These are phyloP conservation scores for Saccharomyces mikatae DNA, from an alignment of 805 yeast genomes.

Conservation along the genomic window DNA sequence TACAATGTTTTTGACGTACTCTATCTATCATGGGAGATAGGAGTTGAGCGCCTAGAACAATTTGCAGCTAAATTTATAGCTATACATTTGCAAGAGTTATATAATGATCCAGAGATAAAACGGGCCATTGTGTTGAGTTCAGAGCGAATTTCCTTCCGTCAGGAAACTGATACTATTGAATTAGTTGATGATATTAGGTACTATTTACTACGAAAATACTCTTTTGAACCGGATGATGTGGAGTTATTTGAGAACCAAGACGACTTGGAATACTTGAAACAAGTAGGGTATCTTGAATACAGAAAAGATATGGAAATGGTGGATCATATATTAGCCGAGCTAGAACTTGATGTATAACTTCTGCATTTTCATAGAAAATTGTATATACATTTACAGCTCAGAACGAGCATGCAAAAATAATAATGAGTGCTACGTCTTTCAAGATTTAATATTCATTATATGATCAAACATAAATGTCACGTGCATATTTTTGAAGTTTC, in stretches of 20 bases:
- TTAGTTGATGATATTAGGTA: constrained; percentile 69
- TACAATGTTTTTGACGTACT: constrained; percentile 49
- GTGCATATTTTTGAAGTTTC: too few species aligned
- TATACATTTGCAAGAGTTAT: constrained; percentile 34
- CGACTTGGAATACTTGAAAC: constrained; percentile 12
- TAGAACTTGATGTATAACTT: constrained; percentile 38
- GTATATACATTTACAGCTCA: background rate
- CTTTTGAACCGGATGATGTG: constrained; percentile 25
- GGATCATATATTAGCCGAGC: constrained; percentile 33
- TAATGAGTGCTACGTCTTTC: too few species aligned
- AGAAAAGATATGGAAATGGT: constrained; percentile 33
- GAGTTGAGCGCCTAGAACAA: constrained; percentile 57
- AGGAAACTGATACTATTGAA: constrained; percentile 75
- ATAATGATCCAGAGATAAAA: constrained; percentile 33
- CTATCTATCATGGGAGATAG: constrained; percentile 58
- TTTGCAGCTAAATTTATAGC: constrained; percentile 55
- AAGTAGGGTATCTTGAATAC: constrained; percentile 18
- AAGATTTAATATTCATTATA: too few species aligned
- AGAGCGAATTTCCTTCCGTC: constrained; percentile 46
- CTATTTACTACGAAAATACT: constrained; percentile 36
- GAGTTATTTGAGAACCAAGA: constrained; percentile 17
- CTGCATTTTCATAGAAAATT: background rate
- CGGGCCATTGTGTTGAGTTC: constrained; percentile 42
- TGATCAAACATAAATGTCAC: too few species aligned
- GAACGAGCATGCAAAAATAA: background rate